Conservation (phyloP, 1,284 basidiomycete genomes). For the Phlebopus sp. region DNA sequence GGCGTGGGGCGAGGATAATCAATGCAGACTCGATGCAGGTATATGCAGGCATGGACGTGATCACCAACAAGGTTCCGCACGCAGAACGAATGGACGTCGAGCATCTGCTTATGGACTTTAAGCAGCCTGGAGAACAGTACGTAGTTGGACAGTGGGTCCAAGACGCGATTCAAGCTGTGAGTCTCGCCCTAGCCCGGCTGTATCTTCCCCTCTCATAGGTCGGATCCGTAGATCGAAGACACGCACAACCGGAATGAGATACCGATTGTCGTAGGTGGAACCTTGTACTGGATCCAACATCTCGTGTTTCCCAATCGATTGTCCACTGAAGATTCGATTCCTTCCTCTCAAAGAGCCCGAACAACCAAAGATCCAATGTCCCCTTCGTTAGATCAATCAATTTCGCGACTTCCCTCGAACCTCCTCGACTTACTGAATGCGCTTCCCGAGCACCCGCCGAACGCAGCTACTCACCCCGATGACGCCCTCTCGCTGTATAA, state of each 20-base stretch:
- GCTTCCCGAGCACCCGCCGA: conserved; percentile 54
- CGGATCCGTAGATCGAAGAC: conserved; percentile 58
- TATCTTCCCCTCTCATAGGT: background rate
- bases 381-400: conserved; percentile 32
- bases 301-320: conserved; percentile 79
- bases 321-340: conserved; percentile 20
- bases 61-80: conserved; percentile 91
- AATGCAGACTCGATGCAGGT: conserved; percentile 99
- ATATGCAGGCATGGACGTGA: conserved; percentile 89
- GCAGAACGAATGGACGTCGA: conserved; percentile 79
- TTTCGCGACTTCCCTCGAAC: conserved; percentile 46
- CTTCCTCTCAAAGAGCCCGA: background rate
- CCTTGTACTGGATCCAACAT: conserved; percentile 97
- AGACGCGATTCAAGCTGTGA: conserved; percentile 68
- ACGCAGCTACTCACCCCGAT: conserved; percentile 50
- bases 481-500: conserved; percentile 61
- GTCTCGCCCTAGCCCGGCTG: conserved; percentile 26
- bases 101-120: conserved; percentile 89
- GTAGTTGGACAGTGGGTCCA: conserved; percentile 83
- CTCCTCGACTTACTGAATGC: conserved; percentile 49
- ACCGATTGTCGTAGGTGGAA: conserved; percentile 93
- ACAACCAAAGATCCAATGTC: conserved; percentile 7
- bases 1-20: conserved; percentile 73
- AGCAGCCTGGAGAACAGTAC: conserved; percentile 83
- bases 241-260: conserved; percentile 61